Evolutionary conservation across 768 basidiomycete species (phyloP).

Genomic region (Coprinellus micaceus): DNA sequence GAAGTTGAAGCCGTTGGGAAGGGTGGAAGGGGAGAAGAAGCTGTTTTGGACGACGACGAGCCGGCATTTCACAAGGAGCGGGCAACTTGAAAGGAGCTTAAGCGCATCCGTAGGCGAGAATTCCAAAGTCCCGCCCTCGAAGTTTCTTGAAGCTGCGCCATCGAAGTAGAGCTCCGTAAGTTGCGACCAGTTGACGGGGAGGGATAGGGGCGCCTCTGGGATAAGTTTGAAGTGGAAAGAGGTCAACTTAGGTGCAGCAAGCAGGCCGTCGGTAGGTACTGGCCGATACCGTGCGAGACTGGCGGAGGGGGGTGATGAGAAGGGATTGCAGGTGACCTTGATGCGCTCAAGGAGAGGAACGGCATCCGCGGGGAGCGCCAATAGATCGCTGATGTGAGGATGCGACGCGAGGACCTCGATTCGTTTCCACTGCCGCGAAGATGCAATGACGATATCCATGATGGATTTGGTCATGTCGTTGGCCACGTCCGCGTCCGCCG

Average conservation of each 20-base stretch:
- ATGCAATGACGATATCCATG: slow-evolving; percentile 3
- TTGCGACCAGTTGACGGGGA: slow-evolving; percentile 4
- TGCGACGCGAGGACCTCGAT: slow-evolving; percentile 4
- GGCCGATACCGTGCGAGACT: background rate
- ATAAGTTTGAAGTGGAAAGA: slow-evolving; percentile 6
- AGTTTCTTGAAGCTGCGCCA: background rate
- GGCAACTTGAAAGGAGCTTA: background rate
- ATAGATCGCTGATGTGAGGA: slow-evolving; percentile 2
- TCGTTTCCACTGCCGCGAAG: background rate
- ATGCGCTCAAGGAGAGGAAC: slow-evolving; percentile 1
- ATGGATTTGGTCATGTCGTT: background rate
- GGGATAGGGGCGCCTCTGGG: background rate
- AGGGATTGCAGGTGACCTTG: slow-evolving; percentile 4
- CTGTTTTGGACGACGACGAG: slow-evolving; percentile 1
- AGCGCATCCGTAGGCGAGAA: background rate
- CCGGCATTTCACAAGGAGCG: background rate
- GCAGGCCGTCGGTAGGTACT: background rate
- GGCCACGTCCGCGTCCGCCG: background rate
- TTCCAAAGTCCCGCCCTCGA: background rate
- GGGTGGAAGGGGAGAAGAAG: background rate
- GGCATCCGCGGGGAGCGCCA: background rate
- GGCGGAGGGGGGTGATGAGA: background rate
- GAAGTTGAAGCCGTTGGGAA: background rate
- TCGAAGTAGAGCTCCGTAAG: slow-evolving; percentile 5
- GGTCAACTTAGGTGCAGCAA: background rate